A percentile compares a stretch with the other conserved stretches of the same genome.
phyloP scores from a whole-genome alignment of 495 filamentous ascomycete genomes.

The Annulohypoxylon moriforme region DNA sequence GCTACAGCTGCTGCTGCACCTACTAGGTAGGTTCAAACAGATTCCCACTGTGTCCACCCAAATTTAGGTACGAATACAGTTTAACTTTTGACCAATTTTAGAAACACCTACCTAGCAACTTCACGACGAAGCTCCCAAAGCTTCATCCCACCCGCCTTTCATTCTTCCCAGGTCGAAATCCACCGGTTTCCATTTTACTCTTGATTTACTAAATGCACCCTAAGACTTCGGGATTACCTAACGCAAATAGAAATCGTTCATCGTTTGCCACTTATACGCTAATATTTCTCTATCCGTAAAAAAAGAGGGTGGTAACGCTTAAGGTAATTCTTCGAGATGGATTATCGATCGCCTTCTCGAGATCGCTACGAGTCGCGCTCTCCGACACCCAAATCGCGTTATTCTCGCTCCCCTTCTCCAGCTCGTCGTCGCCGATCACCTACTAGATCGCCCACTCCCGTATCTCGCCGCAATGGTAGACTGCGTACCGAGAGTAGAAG shows the following conservation, averaged over 20 bases:
- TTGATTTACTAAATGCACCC: not conserved
- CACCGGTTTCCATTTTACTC: not conserved
- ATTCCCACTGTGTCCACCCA: not conserved
- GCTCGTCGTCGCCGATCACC: constrained; percentile 47
- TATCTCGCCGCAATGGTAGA: constrained; percentile 47
- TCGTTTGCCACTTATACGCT: no score
- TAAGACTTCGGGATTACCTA: not conserved
- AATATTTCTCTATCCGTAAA: not conserved
- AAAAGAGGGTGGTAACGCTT: not conserved
- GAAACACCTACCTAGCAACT: not conserved
- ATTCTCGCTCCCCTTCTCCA: constrained; percentile 50
- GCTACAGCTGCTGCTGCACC: not conserved
- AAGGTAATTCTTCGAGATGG: constrained; percentile 36
- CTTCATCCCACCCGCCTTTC: not conserved
- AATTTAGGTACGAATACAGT: not conserved
- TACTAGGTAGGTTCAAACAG: not conserved
- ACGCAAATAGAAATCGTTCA: not conserved
- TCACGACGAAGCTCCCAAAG: not conserved
- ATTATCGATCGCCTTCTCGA: constrained; percentile 46
- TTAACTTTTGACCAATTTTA: not conserved
- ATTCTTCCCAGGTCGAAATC: not conserved
- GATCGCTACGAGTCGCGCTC: constrained; percentile 46
- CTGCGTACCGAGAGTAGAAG: constrained; percentile 44
- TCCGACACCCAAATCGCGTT: constrained; percentile 47
- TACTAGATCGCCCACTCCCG: constrained; percentile 42